Percentiles rank a stretch among this genome's conserved stretches.
phyloP scores from a whole-genome alignment of 345 rosid genomes.

The Pistacia vera region DNA sequence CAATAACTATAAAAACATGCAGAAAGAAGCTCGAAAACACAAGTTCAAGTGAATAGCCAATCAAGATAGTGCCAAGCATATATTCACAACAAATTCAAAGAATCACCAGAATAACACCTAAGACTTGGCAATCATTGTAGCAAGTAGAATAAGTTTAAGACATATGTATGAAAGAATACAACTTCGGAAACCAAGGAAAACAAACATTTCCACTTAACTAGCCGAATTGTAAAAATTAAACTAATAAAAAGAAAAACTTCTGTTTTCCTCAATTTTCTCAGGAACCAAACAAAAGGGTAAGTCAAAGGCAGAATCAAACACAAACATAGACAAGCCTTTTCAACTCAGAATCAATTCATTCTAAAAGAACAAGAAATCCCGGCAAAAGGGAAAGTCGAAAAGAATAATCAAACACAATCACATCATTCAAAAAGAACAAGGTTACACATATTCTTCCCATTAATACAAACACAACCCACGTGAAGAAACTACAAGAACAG shows the following conservation, averaged over 20 bases:
- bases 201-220: not conserved
- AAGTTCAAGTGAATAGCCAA: not conserved
- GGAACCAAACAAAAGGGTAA: constrained; percentile 9
- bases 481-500: not conserved
- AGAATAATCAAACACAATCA: not conserved
- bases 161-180: not conserved
- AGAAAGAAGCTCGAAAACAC: not conserved
- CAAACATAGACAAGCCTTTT: not conserved
- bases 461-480: constrained; percentile 11
- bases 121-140: not conserved
- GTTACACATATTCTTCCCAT: constrained; percentile 14
- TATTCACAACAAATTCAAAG: not conserved
- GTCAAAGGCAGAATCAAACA: not conserved
- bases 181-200: not conserved
- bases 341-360: not conserved
- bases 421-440: not conserved
- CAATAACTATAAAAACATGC: not conserved
- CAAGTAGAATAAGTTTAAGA: not conserved
- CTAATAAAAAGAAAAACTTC: not conserved
- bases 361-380: constrained; percentile 5
- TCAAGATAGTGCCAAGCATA: constrained; percentile 7
- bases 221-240: constrained; percentile 10
- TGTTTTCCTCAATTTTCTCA: not conserved
- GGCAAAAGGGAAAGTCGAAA: constrained; percentile 9
- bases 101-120: not conserved